Evolutionary conservation across 2,329 filamentous ascomycete genomes (phyloP).

Genomic region (Diaporthe vexans): DNA sequence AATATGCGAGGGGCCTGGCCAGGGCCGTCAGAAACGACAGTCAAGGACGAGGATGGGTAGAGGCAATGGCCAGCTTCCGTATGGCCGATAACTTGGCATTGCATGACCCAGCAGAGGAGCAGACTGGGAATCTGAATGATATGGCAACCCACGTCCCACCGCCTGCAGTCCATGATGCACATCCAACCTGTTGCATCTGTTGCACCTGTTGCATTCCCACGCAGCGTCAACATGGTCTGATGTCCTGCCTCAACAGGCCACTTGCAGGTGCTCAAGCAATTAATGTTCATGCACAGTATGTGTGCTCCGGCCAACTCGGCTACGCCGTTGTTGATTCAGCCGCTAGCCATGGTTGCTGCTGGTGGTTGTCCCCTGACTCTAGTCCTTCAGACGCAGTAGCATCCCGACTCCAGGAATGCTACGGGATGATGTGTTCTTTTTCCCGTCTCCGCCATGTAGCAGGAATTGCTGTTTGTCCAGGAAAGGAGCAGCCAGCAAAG

Average conservation of each 20-base stretch:
- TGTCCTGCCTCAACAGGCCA: neutral
- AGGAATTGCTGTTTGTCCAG: no score
- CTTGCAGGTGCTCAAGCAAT: neutral
- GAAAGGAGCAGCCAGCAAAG: no score
- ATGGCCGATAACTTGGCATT: constrained; percentile 8
- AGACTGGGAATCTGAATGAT: neutral
- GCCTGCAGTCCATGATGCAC: neutral
- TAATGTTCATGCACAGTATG: neutral
- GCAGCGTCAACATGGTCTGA: neutral
- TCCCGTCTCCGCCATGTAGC: neutral
- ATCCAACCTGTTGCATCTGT: neutral
- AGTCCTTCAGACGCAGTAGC: neutral
- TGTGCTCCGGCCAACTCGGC: neutral
- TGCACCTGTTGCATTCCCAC: neutral
- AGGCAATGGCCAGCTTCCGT: neutral
- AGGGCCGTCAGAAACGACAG: neutral
- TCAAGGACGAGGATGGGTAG: neutral
- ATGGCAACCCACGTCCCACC: neutral
- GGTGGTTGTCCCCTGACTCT: neutral
- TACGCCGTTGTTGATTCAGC: neutral
- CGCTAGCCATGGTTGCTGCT: neutral
- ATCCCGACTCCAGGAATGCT: constrained; percentile 2
- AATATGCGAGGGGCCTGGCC: neutral
- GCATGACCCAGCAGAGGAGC: neutral
- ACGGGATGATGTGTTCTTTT: neutral